phyloP scores from a whole-genome alignment of 805 yeast species.

The Hagleromyces aurorensis region DNA sequence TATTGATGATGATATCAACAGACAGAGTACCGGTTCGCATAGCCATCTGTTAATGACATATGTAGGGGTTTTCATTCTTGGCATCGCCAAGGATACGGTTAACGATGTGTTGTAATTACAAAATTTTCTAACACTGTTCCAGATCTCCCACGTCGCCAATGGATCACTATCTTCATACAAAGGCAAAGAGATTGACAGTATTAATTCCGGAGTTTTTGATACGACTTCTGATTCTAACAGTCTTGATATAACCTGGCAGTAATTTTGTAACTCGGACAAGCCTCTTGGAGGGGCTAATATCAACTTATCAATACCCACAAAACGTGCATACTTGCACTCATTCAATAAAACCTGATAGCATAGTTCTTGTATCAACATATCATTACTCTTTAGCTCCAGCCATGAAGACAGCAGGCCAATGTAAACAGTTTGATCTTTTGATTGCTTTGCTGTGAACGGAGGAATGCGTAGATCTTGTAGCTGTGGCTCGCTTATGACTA shows the following conservation, averaged over 20 bases:
- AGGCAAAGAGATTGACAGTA: conserved; percentile 41
- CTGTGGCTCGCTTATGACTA: conserved; percentile 27
- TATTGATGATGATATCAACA: conserved; percentile 46
- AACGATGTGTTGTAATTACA: conserved; percentile 48
- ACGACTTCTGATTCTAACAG: conserved; percentile 22
- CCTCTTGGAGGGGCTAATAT: conserved; percentile 60
- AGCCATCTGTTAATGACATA: conserved; percentile 53
- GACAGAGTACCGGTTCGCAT: conserved; percentile 55
- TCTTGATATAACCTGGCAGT: conserved; percentile 36
- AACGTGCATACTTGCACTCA: conserved; percentile 52
- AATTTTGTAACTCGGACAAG: conserved; percentile 42
- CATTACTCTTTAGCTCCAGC: conserved; percentile 57
- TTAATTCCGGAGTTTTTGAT: conserved; percentile 28
- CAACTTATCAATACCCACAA: conserved; percentile 47
- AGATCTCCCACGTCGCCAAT: conserved; percentile 64
- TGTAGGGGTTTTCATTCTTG: conserved; percentile 48
- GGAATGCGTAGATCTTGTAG: conserved; percentile 29
- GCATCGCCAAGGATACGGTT: conserved; percentile 70
- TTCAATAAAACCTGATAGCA: conserved; percentile 50
- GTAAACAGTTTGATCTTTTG: conserved; percentile 20
- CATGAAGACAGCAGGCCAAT: conserved; percentile 59
- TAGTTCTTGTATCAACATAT: conserved; percentile 41
- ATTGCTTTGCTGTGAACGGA: conserved; percentile 15
- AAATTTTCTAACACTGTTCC: conserved; percentile 56
- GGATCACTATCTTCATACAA: conserved; percentile 44